Evolutionary conservation across 192 early-diverging fungal species (phyloP), one percentile per base, ranked within the genome.

Genomic region (Gaertneriomyces sp.): DNA sequence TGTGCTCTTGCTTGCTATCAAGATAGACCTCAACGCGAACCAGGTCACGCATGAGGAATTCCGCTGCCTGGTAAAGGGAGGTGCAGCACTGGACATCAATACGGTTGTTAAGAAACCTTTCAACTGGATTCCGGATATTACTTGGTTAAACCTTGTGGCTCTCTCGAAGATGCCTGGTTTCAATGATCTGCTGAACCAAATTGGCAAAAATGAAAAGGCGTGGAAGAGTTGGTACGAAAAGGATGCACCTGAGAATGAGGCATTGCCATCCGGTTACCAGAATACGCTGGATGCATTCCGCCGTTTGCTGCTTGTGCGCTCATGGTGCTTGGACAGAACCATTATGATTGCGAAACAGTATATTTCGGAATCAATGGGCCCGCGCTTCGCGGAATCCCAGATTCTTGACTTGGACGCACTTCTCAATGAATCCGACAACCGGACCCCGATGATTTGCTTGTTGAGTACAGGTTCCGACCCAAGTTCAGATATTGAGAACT

Each of bases 381-480:
- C 61, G 11, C 47, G 72, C 7, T 86, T 77, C 58, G 84, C 85
- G 6, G 85, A 86, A 65, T 86, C 85, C n/a, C 85, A 86, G 58
- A 82, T 87, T 72, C 60, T 87, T 58, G 85, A 87, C 60, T 68
- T 87, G 56, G 85, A 87, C 52, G 73, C 81, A 2, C 67, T 87
- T n/a, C 54, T 87, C 10, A 52, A 44, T 20, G 85, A 87, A 63
- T 83, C 81, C 40, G 76, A 82, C 53, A 86, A 83, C 58, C 58
- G 84, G 42, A 87, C 85, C 14, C 85, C 85, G 42, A 86, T 87
- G 85, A 84, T 87, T 68, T 86, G 85, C 73, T 71, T 87, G 55
- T 74, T 87, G 3, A 86, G 84, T 16, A 74, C 76, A 43, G 85
- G 85, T 38, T 79, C 85, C 6, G 85, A 87, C 69, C 85, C 85